Evolutionary conservation across 2,329 filamentous ascomycete species (phyloP).

Genomic region (Ophiocordyceps robertsii): DNA sequence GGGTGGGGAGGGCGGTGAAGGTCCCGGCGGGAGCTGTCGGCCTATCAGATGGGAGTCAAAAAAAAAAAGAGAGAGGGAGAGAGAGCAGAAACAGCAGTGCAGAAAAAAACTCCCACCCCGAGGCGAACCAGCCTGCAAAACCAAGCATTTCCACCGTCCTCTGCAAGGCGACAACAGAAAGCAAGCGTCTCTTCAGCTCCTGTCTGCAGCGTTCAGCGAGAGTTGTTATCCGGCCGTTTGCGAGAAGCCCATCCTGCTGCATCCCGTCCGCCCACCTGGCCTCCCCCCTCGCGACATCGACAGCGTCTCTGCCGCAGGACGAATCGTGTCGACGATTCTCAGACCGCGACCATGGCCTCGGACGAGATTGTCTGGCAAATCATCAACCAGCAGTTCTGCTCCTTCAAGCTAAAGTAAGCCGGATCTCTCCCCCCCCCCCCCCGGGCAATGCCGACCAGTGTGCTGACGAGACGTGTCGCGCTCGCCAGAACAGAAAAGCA

Average conservation of each 20-base stretch:
- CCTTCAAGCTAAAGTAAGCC: slow-evolving; percentile 79
- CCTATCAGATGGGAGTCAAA: slow-evolving; percentile 7
- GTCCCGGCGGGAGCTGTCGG: not conserved
- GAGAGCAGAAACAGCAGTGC: not conserved
- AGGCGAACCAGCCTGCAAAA: too few relatives aligned
- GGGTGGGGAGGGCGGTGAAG: slow-evolving; percentile 10
- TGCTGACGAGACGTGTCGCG: slow-evolving; percentile 13
- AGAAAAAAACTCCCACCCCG: too few relatives aligned
- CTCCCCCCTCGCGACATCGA: not conserved
- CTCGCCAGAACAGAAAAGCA: slow-evolving; percentile 58
- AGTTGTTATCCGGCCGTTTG: too few relatives aligned
- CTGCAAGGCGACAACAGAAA: not conserved
- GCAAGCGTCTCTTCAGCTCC: not conserved
- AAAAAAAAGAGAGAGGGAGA: slow-evolving; percentile 6
- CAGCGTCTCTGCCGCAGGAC: slow-evolving; percentile 4
- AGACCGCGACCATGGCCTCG: slow-evolving; percentile 42
- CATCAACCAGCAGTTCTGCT: slow-evolving; percentile 90
- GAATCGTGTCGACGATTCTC: slow-evolving; percentile 28
- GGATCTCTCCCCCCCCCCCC: not conserved
- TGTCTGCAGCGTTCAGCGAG: too few relatives aligned
- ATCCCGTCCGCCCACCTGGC: too few relatives aligned
- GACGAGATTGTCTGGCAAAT: slow-evolving; percentile 98
- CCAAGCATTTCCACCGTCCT: slow-evolving; percentile 5
- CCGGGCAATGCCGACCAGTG: not conserved
- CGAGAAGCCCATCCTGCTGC: too few relatives aligned